Evolutionary conservation across 192 early-diverging fungal genomes (phyloP).

Genomic region (Allomyces macrogynus): DNA sequence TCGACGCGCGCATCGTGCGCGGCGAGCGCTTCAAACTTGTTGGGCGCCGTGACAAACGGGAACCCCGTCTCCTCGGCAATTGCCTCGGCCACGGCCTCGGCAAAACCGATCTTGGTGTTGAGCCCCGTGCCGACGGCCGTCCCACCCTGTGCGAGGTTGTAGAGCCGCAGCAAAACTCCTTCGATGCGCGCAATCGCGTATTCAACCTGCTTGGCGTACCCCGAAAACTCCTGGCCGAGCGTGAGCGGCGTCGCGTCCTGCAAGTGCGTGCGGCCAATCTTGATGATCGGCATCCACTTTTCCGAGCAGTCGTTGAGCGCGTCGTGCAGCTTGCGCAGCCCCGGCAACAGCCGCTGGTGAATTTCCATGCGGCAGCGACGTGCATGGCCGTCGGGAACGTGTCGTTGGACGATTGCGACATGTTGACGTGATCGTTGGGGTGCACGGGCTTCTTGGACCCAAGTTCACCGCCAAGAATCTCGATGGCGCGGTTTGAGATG

Average conservation of each 20-base stretch:
- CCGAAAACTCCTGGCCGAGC: constrained; percentile 94
- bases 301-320: constrained; percentile 57
- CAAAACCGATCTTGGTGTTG: constrained; percentile 86
- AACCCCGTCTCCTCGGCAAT: constrained; percentile 74
- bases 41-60: constrained; percentile 86
- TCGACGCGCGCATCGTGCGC: constrained; percentile 97
- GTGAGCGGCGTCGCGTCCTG: constrained; percentile 96
- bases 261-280: constrained; percentile 96
- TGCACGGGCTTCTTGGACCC: constrained; percentile 90
- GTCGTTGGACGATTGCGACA: constrained; percentile 94
- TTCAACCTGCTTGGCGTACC: constrained; percentile 72
- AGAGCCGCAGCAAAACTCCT: constrained; percentile 58
- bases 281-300: constrained; percentile 81
- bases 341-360: constrained; percentile 66
- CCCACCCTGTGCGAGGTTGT: constrained; percentile 87
- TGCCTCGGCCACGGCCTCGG: constrained; percentile 66
- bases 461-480: constrained; percentile 73
- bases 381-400: constrained; percentile 99
- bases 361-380: constrained; percentile 75
- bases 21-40: constrained; percentile 99
- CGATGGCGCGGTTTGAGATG: constrained; percentile 95
- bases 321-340: constrained; percentile 55
- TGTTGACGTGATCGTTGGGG: constrained; percentile 99
- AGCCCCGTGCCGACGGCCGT: constrained; percentile 95
- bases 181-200: constrained; percentile 78